A percentile compares a stretch with the other conserved stretches of the same genome.
These are phyloP conservation scores for Aspergillus bertholletiae DNA, from an alignment of 495 filamentous ascomycete species.

Conservation along the genomic window DNA sequence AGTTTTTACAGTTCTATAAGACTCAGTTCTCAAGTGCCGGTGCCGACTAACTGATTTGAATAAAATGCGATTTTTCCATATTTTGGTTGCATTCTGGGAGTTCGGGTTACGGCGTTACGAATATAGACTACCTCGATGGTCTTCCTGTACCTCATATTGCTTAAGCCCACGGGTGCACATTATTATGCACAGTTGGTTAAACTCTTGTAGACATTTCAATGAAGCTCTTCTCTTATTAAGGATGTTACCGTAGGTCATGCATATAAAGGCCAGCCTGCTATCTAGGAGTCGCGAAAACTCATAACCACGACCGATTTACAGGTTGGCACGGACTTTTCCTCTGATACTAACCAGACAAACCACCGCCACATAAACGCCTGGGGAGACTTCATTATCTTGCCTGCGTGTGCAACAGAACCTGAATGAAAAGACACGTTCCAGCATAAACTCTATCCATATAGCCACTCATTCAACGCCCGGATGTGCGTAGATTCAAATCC, in stretches of 20 bases:
- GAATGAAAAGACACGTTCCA: constrained; percentile 2
- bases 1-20: constrained; percentile 45
- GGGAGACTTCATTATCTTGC: constrained; percentile 1
- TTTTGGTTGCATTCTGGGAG: constrained; percentile 8
- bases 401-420: constrained; percentile 1
- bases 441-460: constrained; percentile 2
- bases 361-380: constrained; percentile 8
- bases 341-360: not conserved
- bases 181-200: not conserved
- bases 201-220: not conserved
- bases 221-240: not conserved
- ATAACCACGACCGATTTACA: not conserved
- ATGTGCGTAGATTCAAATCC: not conserved
- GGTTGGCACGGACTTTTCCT: not conserved
- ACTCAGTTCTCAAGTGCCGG: constrained; percentile 41
- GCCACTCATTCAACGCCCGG: not conserved
- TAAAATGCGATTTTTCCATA: not conserved
- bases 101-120: constrained; percentile 11
- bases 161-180: not conserved
- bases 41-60: constrained; percentile 16
- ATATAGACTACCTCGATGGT: not conserved
- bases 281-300: not conserved
- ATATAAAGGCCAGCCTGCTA: not conserved
- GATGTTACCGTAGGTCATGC: not conserved
- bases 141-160: not conserved